Percentiles rank a stretch among this genome's conserved stretches.
Evolutionary conservation across 495 filamentous ascomycete genomes (phyloP).

Genomic region (Penicillium taxi): DNA sequence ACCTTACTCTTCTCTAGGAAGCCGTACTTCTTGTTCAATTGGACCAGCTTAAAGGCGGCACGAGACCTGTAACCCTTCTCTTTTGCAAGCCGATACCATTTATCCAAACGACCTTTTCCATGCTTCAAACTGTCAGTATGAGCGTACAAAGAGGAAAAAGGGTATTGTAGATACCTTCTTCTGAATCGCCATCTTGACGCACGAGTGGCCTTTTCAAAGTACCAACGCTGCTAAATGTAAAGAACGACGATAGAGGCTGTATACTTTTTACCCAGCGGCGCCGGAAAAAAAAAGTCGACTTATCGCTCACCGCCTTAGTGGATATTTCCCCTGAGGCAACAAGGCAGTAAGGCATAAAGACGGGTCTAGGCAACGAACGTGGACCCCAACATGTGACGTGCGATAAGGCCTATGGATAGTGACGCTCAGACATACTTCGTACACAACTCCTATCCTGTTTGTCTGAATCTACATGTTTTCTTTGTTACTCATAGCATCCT

Average conservation of each 20-base stretch:
- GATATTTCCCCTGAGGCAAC: slow-evolving; percentile 19
- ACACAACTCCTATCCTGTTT: neutral
- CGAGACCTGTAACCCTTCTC: slow-evolving; percentile 96
- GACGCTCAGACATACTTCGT: slow-evolving; percentile 8
- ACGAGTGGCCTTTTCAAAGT: slow-evolving; percentile 20
- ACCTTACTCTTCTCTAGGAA: slow-evolving; percentile 97
- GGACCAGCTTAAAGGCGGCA: slow-evolving; percentile 97
- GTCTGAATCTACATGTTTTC: slow-evolving; percentile 1
- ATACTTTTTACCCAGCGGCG: slow-evolving; percentile 14
- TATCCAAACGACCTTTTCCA: slow-evolving; percentile 98
- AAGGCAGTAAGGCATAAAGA: slow-evolving; percentile 20
- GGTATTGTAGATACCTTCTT: slow-evolving; percentile 60
- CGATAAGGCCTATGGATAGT: slow-evolving; percentile 23
- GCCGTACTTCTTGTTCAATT: slow-evolving; percentile 97
- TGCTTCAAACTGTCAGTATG: slow-evolving; percentile 44
- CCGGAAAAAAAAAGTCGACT: slow-evolving; percentile 22
- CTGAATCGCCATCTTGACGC: slow-evolving; percentile 76
- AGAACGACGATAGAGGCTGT: slow-evolving; percentile 13
- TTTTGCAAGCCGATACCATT: slow-evolving; percentile 94
- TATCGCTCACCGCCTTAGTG: slow-evolving; percentile 22
- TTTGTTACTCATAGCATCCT: too few relatives aligned
- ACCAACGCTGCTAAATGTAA: slow-evolving; percentile 11
- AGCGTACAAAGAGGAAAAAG: neutral
- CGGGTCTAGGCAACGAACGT: slow-evolving; percentile 9
- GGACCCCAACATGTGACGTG: slow-evolving; percentile 29